Evolutionary conservation across 1,284 basidiomycete species (phyloP), one percentile per base, ranked within the genome.

Genomic region (Ustilago loliicola): DNA sequence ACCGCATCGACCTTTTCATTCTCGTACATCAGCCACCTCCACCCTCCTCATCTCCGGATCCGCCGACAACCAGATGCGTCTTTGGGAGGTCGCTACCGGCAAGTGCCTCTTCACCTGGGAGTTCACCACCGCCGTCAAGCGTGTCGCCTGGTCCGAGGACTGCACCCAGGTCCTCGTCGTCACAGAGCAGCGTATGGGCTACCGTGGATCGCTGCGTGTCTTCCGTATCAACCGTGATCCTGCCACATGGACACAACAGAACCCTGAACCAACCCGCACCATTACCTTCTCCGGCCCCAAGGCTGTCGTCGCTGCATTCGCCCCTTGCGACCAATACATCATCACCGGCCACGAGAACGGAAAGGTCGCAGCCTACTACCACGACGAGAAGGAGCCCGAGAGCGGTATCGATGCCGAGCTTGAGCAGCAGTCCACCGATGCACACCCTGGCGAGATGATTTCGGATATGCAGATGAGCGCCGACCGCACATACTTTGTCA

Each of bases 291-390:
- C 81, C 19, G 85, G 85, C 13, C 77, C 81, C 64, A 98, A 98
- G 88, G 94, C 95, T 17, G 97, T 95, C 3, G 95, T 98, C 42
- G 96, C 95, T 82, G 91, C 94, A 2, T 99, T 96, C 87, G 93
- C 94, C 8, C 90, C 92, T 60, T 90, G 91, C 27, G 92, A 93
- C 47, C 90, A 92, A 66, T 88, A 93, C 80, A 92, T 99, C 86
- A 89, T 99, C 78, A 97, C 95, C 1, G 96, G 88, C 90, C 97
- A 99, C 88, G 96, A 98, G 88, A 94, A 93, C 69, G 97, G 97
- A 29, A 98, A 96, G 86, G 91, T 99, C 36, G 83, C 84, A 9
- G 57, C 73, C 11, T 85, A 85, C 74, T 79, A 81, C 62, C 85
- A 86, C 76, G 85, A 86, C 67, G 69, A 72, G 25, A 77, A 85